A percentile compares a stretch with the other conserved stretches of the same genome.
Evolutionary conservation across 208 protist genomes (phyloP).

Genomic region (Crithidia acanthocephali): DNA sequence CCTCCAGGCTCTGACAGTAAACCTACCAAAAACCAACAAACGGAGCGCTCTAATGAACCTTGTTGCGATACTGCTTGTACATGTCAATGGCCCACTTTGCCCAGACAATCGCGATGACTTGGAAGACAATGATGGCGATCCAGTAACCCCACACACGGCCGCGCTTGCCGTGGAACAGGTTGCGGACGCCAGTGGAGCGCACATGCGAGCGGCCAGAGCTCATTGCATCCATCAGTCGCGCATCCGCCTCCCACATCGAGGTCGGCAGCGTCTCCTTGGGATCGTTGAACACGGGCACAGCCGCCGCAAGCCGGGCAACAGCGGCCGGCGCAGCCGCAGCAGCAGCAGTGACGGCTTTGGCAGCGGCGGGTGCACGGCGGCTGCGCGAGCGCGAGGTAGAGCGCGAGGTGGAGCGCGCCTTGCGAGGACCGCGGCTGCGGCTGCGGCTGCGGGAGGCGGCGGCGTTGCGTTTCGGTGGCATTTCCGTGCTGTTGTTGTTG

Average conservation of each 20-base stretch:
- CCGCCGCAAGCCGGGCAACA: conserved; percentile 13
- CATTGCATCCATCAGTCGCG: conserved; percentile 53
- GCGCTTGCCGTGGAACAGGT: conserved; percentile 1
- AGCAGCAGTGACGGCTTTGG: neutral
- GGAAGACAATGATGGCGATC: conserved; percentile 54
- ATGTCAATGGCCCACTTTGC: conserved; percentile 60
- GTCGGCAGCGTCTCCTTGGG: conserved; percentile 4
- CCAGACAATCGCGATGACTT: conserved; percentile 73
- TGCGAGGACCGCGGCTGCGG: conserved; percentile 24
- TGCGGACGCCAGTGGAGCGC: conserved; percentile 26
- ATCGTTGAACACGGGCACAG: conserved; percentile 1
- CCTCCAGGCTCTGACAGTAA: neutral
- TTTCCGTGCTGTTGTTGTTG: neutral
- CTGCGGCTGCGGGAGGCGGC: conserved; percentile 20
- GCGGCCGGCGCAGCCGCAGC: conserved; percentile 1
- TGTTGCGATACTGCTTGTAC: conserved; percentile 41
- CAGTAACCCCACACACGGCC: conserved; percentile 51
- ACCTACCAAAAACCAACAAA: neutral
- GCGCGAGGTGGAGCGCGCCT: conserved; percentile 15
- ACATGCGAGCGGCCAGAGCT: conserved; percentile 41
- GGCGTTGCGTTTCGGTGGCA: conserved; percentile 35
- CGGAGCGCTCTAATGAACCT: neutral
- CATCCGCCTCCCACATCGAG: conserved; percentile 39
- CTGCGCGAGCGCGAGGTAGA: conserved; percentile 20
- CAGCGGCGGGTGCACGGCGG: conserved; percentile 3